Evolutionary conservation across 805 yeast species (phyloP), one percentile per base, ranked within the genome.

Genomic region (Saturnispora zaruensis): DNA sequence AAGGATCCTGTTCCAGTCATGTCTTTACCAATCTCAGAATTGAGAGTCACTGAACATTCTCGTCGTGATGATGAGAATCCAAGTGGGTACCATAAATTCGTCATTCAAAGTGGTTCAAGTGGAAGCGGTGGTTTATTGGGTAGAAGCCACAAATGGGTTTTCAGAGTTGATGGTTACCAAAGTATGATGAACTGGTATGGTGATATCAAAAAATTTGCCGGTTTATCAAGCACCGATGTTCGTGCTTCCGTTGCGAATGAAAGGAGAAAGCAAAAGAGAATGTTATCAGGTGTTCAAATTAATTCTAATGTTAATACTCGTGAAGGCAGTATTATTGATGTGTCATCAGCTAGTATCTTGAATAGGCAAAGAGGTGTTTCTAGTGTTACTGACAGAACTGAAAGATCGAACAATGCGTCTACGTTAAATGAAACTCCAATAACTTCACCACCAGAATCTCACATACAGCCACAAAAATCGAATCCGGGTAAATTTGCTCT

Each of bases 91-190:
- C 81, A 81, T 64, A 89, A 89, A 68, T 93, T 91, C 66, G 86
- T 89, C 9, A 70, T 91, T 53, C 79, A 78, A 55, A 79, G 89
- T 16, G 87, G 84, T 59, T 81, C 82, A 55, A 79, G 80, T 53
- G 79, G 79, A 52, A 79, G 81, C 53, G 79, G 80, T 52, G 93
- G 93, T 13, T 69, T 84, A 52, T 74, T 87, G 54, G 83, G 81
- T 54, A 75, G 87, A 60, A 87, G 88, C 41, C 97, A 90, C 68
- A 89, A 88, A 59, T 88, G 93, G 87, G 93, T 90, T n/a, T 90
- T 91, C 71, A 76, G 95, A 56, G 83, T 95, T n/a, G 93, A 86
- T 60, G 77, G 84, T 45, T 85, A 84, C 59, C 84, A 82, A 40
- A 66, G 76, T 30, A 87, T 89, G 91, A 79, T 83, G 64, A 75